phyloP scores from a whole-genome alignment of 1,139 yeast genomes.

The Yamadazyma taylorii region DNA sequence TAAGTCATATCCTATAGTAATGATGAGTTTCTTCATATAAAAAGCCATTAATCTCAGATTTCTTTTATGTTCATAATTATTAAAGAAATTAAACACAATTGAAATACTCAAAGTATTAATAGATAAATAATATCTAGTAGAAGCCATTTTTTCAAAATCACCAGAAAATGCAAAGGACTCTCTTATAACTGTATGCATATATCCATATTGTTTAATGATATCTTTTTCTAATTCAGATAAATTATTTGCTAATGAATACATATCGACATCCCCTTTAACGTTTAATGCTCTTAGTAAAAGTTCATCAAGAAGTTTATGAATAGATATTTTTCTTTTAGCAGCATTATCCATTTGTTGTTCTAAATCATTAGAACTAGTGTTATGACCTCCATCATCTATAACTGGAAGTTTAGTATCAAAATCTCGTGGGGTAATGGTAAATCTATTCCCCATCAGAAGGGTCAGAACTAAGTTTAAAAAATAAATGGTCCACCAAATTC shows the following conservation, averaged over 20 bases:
- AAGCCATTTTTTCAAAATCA: slow-evolving; percentile 7
- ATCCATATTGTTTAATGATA: slow-evolving; percentile 16
- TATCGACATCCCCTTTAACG: slow-evolving; percentile 20
- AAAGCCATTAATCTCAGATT: slow-evolving; percentile 25
- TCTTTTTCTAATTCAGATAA: slow-evolving; percentile 29
- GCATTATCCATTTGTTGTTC: slow-evolving; percentile 19
- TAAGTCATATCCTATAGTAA: slow-evolving; percentile 28
- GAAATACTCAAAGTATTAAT: slow-evolving; percentile 24
- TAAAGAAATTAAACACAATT: slow-evolving; percentile 26
- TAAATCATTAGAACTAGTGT: slow-evolving; percentile 23
- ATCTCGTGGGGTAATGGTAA: slow-evolving; percentile 11
- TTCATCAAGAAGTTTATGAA: slow-evolving; percentile 1
- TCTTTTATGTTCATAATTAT: slow-evolving; percentile 28
- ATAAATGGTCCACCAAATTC: slow-evolving; percentile 32
- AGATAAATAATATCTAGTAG: slow-evolving; percentile 5
- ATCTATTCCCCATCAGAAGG: slow-evolving; percentile 22
- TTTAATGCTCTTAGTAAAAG: slow-evolving; percentile 15
- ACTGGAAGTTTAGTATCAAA: slow-evolving; percentile 21
- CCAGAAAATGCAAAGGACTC: slow-evolving; percentile 1
- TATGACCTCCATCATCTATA: slow-evolving; percentile 16
- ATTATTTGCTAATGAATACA: slow-evolving; percentile 22
- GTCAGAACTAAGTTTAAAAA: slow-evolving; percentile 11
- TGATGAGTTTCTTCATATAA: slow-evolving; percentile 31
- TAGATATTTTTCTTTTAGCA: slow-evolving; percentile 4
- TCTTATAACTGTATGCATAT: slow-evolving; percentile 1